Evolutionary conservation across 2,329 filamentous ascomycete species (phyloP).

Genomic region (Fusarium pseudoanthophilum): DNA sequence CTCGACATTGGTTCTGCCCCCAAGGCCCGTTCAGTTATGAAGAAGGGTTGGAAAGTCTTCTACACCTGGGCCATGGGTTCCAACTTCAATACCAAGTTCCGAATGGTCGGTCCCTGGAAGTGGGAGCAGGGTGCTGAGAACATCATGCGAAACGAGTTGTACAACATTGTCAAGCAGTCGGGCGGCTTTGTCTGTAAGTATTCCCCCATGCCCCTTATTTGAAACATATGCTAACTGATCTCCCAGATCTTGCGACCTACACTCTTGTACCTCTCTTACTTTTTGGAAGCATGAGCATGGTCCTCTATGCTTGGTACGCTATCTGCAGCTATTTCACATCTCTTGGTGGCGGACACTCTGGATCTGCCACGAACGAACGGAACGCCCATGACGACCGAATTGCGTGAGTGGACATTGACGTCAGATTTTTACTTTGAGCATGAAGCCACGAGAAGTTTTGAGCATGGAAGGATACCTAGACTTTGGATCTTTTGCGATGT

Average conservation of each 20-base stretch:
- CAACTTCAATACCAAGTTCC: conserved; percentile 62
- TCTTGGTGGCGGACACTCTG: neutral
- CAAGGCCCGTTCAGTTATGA: conserved; percentile 48
- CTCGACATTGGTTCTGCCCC: conserved; percentile 59
- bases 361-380: neutral
- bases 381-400: neutral
- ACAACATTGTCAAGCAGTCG: conserved; percentile 50
- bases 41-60: conserved; percentile 51
- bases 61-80: conserved; percentile 60
- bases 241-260: conserved; percentile 50
- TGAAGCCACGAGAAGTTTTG: neutral
- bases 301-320: conserved; percentile 40
- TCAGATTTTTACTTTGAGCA: neutral
- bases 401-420: neutral
- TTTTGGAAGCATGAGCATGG: conserved; percentile 49
- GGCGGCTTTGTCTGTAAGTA: conserved; percentile 53
- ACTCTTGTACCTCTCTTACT: conserved; percentile 51
- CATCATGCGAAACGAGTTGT: conserved; percentile 58
- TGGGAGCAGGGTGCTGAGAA: conserved; percentile 49
- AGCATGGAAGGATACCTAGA: neutral
- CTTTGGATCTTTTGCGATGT: neutral
- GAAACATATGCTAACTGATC: conserved; percentile 10
- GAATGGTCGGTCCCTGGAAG: conserved; percentile 58
- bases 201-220: fast-evolving
- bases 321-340: conserved; percentile 16